These are phyloP conservation scores for Saccharum officinarum DNA, from an alignment of 176 grass and related monocot species.

Conservation along the genomic window DNA sequence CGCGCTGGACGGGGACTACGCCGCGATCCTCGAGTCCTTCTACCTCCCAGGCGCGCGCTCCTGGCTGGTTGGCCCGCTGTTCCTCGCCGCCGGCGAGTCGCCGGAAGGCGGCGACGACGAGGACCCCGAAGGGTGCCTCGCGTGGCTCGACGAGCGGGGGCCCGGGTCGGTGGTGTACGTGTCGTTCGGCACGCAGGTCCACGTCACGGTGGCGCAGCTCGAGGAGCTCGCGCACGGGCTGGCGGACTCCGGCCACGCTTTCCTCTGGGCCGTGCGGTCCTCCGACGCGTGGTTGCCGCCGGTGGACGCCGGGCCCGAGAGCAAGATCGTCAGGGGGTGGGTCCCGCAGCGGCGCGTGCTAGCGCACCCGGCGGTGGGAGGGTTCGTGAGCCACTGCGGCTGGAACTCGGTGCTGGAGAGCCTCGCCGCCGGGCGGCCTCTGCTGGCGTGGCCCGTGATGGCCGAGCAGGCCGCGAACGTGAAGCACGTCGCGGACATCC, in stretches of 20 bases:
- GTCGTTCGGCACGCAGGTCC: slow-evolving; percentile 63
- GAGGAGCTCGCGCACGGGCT: slow-evolving; percentile 59
- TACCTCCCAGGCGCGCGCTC: slow-evolving; percentile 29
- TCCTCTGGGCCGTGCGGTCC: slow-evolving; percentile 61
- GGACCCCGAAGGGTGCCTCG: slow-evolving; percentile 50
- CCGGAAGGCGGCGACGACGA: background rate
- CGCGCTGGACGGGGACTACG: slow-evolving; percentile 46
- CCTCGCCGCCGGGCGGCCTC: slow-evolving; percentile 42
- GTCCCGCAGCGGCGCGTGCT: slow-evolving; percentile 53
- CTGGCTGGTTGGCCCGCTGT: slow-evolving; percentile 48
- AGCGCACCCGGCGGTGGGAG: slow-evolving; percentile 35
- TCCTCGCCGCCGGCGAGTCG: background rate
- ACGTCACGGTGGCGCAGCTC: slow-evolving; percentile 49
- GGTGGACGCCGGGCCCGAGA: background rate
- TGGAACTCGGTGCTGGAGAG: slow-evolving; percentile 52
- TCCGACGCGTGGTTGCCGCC: slow-evolving; percentile 37
- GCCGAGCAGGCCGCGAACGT: slow-evolving; percentile 65
- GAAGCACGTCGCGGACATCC: slow-evolving; percentile 47
- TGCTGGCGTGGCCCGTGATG: slow-evolving; percentile 63
- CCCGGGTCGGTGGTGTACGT: slow-evolving; percentile 56
- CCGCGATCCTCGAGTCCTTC: slow-evolving; percentile 41
- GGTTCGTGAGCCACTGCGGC: slow-evolving; percentile 52
- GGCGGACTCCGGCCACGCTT: slow-evolving; percentile 40
- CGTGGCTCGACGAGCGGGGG: slow-evolving; percentile 50
- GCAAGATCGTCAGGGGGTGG: slow-evolving; percentile 49